phyloP scores from a whole-genome alignment of 2,329 filamentous ascomycete species.

The Colletotrichum scovillei region DNA sequence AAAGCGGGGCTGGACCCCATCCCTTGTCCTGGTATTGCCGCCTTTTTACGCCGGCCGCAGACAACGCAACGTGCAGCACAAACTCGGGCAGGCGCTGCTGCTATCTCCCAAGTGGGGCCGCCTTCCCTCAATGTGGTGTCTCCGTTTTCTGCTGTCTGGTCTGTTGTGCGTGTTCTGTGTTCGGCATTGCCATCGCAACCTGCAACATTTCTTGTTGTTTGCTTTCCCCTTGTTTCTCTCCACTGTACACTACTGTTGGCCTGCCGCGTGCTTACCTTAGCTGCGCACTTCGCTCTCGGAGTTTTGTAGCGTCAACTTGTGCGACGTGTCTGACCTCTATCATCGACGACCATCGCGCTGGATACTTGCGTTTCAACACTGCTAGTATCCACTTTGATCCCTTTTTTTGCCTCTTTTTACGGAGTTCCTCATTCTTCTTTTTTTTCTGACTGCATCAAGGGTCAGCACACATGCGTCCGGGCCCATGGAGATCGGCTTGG shows the following conservation, averaged over 20 bases:
- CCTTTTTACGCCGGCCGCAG: constrained; percentile 26
- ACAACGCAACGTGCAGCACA: not conserved
- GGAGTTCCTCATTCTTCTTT: not conserved
- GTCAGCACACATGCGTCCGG: not conserved
- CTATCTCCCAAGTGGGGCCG: constrained; percentile 4
- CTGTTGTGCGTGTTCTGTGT: not conserved
- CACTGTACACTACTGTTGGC: no score
- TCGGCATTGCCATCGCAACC: not conserved
- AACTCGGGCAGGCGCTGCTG: not conserved
- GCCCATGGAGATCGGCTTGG: not conserved
- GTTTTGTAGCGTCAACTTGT: not conserved
- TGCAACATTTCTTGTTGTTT: constrained; percentile 4
- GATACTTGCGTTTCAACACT: not conserved
- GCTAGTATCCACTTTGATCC: not conserved
- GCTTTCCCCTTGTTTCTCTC: no score
- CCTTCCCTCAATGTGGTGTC: not conserved
- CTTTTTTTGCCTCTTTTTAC: no score
- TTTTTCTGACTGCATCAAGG: not conserved
- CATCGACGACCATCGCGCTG: not conserved
- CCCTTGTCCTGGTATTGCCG: not conserved
- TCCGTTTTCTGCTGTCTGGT: not conserved
- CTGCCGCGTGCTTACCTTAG: not conserved
- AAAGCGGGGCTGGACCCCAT: not conserved
- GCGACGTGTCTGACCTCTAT: not conserved
- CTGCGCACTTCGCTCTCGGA: constrained; percentile 4